These are phyloP conservation scores for Cyclocybe cylindracea DNA, from an alignment of 768 basidiomycete species.

Conservation along the genomic window DNA sequence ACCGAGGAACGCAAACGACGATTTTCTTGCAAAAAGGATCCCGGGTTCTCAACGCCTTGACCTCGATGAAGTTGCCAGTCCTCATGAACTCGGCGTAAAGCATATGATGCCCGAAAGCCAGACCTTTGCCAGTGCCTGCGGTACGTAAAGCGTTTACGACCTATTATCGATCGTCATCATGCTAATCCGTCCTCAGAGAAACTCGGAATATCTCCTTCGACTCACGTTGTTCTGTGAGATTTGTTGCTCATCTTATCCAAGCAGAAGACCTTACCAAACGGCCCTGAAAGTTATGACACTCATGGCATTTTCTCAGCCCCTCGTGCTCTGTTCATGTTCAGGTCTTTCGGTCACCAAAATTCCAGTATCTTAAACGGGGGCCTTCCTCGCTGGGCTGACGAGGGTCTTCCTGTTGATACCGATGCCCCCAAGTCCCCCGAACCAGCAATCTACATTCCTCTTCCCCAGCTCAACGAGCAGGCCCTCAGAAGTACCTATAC, in stretches of 20 bases:
- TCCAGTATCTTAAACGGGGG: conserved; percentile 95
- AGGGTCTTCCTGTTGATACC: conserved; percentile 57
- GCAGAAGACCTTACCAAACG: conserved; percentile 2
- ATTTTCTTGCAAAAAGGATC: conserved; percentile 68
- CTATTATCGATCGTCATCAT: not conserved
- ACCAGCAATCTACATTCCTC: conserved; percentile 42
- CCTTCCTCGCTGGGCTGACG: conserved; percentile 76
- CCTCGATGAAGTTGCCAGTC: conserved; percentile 75
- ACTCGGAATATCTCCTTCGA: conserved; percentile 69
- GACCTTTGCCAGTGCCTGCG: conserved; percentile 76
- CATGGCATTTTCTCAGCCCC: conserved; percentile 92
- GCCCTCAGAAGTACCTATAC: conserved; percentile 52
- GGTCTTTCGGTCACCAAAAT: conserved; percentile 83
- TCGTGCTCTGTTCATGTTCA: conserved; percentile 92
- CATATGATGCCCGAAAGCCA: conserved; percentile 89
- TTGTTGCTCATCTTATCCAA: not conserved
- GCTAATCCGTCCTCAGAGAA: conserved; percentile 37
- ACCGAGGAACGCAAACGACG: conserved; percentile 65
- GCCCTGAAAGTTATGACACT: conserved; percentile 71
- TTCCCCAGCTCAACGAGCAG: conserved; percentile 50
- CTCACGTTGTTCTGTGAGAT: conserved; percentile 82
- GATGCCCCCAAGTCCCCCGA: conserved; percentile 28
- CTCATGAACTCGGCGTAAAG: conserved; percentile 77
- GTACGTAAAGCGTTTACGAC: conserved; percentile 43
- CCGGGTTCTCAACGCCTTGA: conserved; percentile 77